Evolutionary conservation across 2,329 filamentous ascomycete genomes (phyloP).

Genomic region (Dothiorella sarmentorum): DNA sequence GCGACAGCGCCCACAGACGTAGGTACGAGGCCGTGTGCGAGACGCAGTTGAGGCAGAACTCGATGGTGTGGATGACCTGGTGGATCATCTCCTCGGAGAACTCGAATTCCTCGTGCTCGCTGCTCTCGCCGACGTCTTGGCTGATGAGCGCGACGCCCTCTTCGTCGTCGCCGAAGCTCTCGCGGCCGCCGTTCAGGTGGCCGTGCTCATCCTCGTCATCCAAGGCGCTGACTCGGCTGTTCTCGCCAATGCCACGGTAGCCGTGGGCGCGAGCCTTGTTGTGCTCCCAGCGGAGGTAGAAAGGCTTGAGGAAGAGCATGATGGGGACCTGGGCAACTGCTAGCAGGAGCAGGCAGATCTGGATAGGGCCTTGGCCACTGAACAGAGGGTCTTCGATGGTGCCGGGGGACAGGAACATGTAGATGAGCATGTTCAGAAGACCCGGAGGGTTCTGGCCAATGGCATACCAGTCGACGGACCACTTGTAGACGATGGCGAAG

Average conservation of each 20-base stretch:
- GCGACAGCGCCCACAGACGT: slow-evolving; percentile 93
- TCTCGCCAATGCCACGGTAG: slow-evolving; percentile 91
- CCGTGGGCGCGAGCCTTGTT: slow-evolving; percentile 83
- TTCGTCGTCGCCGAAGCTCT: slow-evolving; percentile 70
- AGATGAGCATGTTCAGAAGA: slow-evolving; percentile 97
- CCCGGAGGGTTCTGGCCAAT: slow-evolving; percentile 70
- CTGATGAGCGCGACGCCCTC: slow-evolving; percentile 87
- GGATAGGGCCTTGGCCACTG: slow-evolving; percentile 69
- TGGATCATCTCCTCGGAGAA: slow-evolving; percentile 98
- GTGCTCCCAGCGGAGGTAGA: slow-evolving; percentile 91
- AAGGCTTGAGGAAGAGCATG: slow-evolving; percentile 89
- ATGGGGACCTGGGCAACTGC: slow-evolving; percentile 86
- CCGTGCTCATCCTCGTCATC: slow-evolving; percentile 73
- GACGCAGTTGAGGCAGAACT: slow-evolving; percentile 98
- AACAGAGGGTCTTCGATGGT: slow-evolving; percentile 73
- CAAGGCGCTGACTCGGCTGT: slow-evolving; percentile 78
- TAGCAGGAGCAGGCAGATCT: slow-evolving; percentile 74
- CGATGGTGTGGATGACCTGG: slow-evolving; percentile 97
- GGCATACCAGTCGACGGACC: slow-evolving; percentile 82
- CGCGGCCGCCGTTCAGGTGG: slow-evolving; percentile 57
- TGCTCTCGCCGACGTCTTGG: slow-evolving; percentile 68
- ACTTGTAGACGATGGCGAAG: slow-evolving; percentile 94
- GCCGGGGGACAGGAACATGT: slow-evolving; percentile 95
- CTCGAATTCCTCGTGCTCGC: slow-evolving; percentile 94
- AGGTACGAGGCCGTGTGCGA: slow-evolving; percentile 98